Evolutionary conservation across 768 basidiomycete species (phyloP), one percentile per base, ranked within the genome.

Genomic region (Podaxis rugospora): DNA sequence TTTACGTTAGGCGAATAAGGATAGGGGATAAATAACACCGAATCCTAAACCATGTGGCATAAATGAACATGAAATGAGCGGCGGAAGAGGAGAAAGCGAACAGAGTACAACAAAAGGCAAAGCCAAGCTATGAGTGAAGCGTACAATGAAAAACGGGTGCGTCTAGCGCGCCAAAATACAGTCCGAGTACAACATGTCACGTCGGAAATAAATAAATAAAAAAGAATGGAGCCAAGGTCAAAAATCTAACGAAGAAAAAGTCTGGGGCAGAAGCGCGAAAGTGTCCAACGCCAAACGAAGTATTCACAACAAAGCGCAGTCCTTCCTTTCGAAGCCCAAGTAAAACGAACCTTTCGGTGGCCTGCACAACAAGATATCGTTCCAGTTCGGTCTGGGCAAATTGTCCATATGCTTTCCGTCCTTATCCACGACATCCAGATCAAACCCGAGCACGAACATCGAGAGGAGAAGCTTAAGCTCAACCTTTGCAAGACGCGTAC

Each of bases 381-480:
- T 91, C 90, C 90, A 91, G 67, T 92, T 87, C 9, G 90, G 90
- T 39, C 70, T 77, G 36, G 88, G 88, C 9, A 78, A 72, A 23
- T 74, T 70, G 56, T 71, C 69, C 5, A 76, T 74, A 5, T 72
- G 72, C 64, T 75, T 73, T 37, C 87, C 89, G 27, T 64, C 68
- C 37, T 71, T 71, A 67, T 90, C 84, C 13, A 89, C 82, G 60
- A 86, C 72, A 46, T 72, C 73, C 69, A 86, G 82, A 63, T 82
- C 81, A 68, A 85, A 88, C 28, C 83, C 83, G 51, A 90, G 74
- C 23, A 90, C 71, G 68, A 90, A 80, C 76, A 88, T 81, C 56
- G 89, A 84, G 11, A 83, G 76, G 47, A 90, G 71, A 55, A 92
- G 78, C 69, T 90, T 92, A 60, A 91, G 80, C 69, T 89, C 85